phyloP scores from a whole-genome alignment of 345 rosid genomes.

The Euphorbia lathyris region DNA sequence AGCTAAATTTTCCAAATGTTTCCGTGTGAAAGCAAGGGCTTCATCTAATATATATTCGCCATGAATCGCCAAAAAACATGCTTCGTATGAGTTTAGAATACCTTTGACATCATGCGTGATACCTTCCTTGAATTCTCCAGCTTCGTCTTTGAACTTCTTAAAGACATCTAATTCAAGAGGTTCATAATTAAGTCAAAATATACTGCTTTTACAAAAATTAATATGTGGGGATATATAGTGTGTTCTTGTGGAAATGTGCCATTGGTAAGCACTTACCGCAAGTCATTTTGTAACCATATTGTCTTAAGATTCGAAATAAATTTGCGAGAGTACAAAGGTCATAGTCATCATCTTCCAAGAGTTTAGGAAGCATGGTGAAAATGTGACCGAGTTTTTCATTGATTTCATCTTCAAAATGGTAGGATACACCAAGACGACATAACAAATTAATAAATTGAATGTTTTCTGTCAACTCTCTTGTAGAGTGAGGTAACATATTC shows the following conservation, averaged over 20 bases:
- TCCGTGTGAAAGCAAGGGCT: not conserved
- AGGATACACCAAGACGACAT: conserved; percentile 5
- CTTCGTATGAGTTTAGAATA: not conserved
- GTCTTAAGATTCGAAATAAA: not conserved
- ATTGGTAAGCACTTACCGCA: not conserved
- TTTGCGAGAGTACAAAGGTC: not conserved
- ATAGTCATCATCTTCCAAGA: not conserved
- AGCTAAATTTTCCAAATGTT: not conserved
- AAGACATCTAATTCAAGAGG: too few species aligned
- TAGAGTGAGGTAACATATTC: conserved; percentile 1
- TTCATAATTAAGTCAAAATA: too few species aligned
- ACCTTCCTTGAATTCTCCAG: not conserved
- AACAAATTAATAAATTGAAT: conserved; percentile 1
- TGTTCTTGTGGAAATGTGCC: too few species aligned
- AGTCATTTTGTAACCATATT: not conserved
- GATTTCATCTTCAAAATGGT: not conserved
- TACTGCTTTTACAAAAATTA: too few species aligned
- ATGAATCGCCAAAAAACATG: not conserved
- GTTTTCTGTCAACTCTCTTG: not conserved
- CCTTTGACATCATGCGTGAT: not conserved
- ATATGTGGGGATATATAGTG: too few species aligned
- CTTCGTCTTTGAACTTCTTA: too few species aligned
- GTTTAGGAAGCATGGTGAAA: not conserved
- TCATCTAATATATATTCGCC: not conserved
- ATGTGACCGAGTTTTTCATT: not conserved